Evolutionary conservation across 306 rosid species (phyloP).

Genomic region (Hippophae gyantsensis): DNA sequence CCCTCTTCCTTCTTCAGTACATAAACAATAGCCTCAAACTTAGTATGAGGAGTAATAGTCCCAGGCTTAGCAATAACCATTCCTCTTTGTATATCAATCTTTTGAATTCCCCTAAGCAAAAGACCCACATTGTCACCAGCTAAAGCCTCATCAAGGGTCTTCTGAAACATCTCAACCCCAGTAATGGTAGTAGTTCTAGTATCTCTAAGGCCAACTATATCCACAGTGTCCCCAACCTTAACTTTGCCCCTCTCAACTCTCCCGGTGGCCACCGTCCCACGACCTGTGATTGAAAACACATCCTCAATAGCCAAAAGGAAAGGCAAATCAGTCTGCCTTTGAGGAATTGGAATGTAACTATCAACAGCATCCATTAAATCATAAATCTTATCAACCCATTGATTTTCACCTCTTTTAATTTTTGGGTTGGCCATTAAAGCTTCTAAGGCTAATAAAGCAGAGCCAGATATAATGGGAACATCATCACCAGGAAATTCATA

Average conservation of each 20-base stretch:
- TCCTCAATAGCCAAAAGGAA: constrained; percentile 26
- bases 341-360: constrained; percentile 23
- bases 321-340: constrained; percentile 23
- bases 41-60: constrained; percentile 18
- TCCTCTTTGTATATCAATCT: constrained; percentile 25
- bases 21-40: constrained; percentile 26
- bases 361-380: constrained; percentile 26
- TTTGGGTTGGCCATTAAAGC: constrained; percentile 26
- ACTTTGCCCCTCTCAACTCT: constrained; percentile 25
- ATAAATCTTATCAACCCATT: constrained; percentile 26
- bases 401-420: constrained; percentile 23
- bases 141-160: constrained; percentile 23
- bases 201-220: constrained; percentile 23
- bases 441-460: constrained; percentile 27
- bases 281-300: constrained; percentile 25
- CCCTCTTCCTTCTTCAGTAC: constrained; percentile 26
- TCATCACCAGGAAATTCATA: constrained; percentile 29
- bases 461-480: constrained; percentile 25
- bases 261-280: constrained; percentile 30
- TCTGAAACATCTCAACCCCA: constrained; percentile 29
- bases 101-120: constrained; percentile 27
- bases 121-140: constrained; percentile 35
- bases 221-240: constrained; percentile 22
- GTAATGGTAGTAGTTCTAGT: constrained; percentile 26
- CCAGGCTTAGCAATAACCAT: constrained; percentile 25